These are phyloP conservation scores for Salmacisia buchloeana DNA, from an alignment of 1,284 basidiomycete genomes.

Conservation along the genomic window DNA sequence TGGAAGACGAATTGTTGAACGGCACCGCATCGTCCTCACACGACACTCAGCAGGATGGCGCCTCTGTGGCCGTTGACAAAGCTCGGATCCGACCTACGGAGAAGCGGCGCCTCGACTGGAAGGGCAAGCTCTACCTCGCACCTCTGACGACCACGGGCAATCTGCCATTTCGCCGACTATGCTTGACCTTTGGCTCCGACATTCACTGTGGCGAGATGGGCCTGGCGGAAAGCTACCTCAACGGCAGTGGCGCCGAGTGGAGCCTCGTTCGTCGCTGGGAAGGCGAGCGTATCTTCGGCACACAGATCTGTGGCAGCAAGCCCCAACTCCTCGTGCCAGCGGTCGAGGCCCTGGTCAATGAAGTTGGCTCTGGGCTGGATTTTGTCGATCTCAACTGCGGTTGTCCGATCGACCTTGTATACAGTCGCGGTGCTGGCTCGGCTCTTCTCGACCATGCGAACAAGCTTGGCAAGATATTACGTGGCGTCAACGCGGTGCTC, in stretches of 20 bases:
- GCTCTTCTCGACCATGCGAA: constrained; percentile 78
- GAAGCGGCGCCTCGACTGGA: constrained; percentile 81
- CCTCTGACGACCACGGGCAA: constrained; percentile 95
- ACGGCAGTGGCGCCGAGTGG: constrained; percentile 43
- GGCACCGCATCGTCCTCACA: background rate
- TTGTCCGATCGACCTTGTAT: constrained; percentile 94
- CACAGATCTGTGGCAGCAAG: constrained; percentile 63
- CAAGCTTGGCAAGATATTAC: constrained; percentile 76
- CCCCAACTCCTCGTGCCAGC: constrained; percentile 66
- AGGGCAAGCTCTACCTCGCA: constrained; percentile 78
- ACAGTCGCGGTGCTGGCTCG: constrained; percentile 81
- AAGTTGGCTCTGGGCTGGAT: constrained; percentile 61
- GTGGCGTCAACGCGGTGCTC: constrained; percentile 85
- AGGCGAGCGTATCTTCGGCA: constrained; percentile 80
- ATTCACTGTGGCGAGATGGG: constrained; percentile 91
- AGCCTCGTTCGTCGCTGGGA: constrained; percentile 59
- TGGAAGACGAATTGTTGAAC: constrained; percentile 30
- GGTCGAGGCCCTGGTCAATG: constrained; percentile 73
- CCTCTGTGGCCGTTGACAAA: constrained; percentile 31
- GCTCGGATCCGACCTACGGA: constrained; percentile 68
- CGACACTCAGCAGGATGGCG: constrained; percentile 16
- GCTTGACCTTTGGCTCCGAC: constrained; percentile 77
- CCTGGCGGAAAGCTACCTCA: constrained; percentile 34
- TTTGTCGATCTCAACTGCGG: constrained; percentile 95
- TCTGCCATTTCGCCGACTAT: constrained; percentile 85